Evolutionary conservation across 2,329 filamentous ascomycete species (phyloP).

Genomic region (Diaporthe capsici): DNA sequence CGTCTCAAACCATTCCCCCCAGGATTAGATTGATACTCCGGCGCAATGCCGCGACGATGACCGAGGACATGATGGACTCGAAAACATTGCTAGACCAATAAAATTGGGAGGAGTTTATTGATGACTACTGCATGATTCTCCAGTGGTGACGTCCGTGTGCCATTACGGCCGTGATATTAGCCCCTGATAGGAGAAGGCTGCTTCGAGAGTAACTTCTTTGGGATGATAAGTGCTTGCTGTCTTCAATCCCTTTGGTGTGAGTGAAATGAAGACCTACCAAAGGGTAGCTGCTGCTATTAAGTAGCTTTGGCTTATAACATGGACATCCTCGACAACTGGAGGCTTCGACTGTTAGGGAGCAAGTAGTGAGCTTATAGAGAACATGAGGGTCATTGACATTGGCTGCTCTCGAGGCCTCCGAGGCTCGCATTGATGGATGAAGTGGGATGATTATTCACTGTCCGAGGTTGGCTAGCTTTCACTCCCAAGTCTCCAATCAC

Average conservation of each 20-base stretch:
- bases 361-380: background rate
- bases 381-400: background rate
- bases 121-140: background rate
- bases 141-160: background rate
- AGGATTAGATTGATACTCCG: constrained; percentile 1
- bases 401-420: background rate
- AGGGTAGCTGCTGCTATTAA: background rate
- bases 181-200: background rate
- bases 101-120: constrained; percentile 29
- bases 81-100: constrained; percentile 20
- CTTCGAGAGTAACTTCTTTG: background rate
- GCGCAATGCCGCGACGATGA: constrained; percentile 7
- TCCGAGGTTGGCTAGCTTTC: background rate
- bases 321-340: background rate
- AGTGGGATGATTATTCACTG: background rate
- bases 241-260: background rate
- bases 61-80: constrained; percentile 10
- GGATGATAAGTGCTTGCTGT: background rate
- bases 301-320: background rate
- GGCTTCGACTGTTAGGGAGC: background rate
- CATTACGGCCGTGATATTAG: background rate
- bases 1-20: background rate
- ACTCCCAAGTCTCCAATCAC: background rate
- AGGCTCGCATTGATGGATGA: constrained; percentile 9
- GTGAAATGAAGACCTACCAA: background rate